These are phyloP conservation scores for Penicillium ucsense DNA, from an alignment of 495 filamentous ascomycete genomes.

Conservation along the genomic window DNA sequence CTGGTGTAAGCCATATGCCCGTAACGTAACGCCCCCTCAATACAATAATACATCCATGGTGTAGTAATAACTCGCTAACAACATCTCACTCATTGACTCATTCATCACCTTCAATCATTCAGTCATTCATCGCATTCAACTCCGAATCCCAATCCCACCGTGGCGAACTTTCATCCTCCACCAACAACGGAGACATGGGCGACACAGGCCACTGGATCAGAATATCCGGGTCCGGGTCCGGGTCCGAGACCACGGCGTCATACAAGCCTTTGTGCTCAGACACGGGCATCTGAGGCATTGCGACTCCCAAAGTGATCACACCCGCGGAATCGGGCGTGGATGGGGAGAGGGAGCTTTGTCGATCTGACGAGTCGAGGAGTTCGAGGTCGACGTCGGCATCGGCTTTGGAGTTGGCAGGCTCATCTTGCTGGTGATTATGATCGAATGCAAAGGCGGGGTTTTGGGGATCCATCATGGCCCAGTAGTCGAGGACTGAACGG, in stretches of 20 bases:
- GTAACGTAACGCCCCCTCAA: no score
- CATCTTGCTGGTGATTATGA: neutral
- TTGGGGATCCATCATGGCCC: constrained; percentile 18
- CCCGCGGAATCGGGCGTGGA: neutral
- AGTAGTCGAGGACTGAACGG: constrained; percentile 13
- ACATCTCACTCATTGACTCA: no score
- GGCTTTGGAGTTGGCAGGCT: no score
- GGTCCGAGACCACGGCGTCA: no score
- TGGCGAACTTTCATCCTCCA: constrained; percentile 5
- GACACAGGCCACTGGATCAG: constrained; percentile 6
- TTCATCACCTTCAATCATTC: neutral
- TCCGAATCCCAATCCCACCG: constrained; percentile 13
- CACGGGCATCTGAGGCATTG: neutral
- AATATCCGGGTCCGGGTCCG: constrained; percentile 6
- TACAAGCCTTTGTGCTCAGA: neutral
- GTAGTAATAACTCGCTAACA: no score
- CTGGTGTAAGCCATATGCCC: no score
- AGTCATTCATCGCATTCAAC: constrained; percentile 1
- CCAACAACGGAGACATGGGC: constrained; percentile 8
- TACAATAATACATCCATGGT: no score
- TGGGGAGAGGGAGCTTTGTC: constrained; percentile 5
- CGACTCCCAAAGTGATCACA: neutral
- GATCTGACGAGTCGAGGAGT: neutral
- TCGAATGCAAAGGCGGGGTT: constrained; percentile 10
- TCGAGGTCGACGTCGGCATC: neutral